Conservation (phyloP, 805 yeast species). For the Candida boleticola region DNA sequence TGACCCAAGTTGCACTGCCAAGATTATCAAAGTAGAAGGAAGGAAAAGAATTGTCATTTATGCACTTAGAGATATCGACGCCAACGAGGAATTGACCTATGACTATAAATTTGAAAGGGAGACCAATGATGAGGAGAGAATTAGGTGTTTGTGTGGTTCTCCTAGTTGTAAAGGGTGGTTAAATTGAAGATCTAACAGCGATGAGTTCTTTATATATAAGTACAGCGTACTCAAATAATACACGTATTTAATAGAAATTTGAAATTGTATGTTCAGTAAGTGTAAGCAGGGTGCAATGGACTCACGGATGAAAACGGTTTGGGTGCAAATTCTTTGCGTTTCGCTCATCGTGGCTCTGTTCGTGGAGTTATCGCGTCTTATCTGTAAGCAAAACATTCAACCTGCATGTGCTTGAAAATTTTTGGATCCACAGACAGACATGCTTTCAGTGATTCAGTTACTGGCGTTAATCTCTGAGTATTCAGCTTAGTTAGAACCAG, state of each 20-base stretch:
- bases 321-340: too few relatives aligned
- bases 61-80: conserved; percentile 82
- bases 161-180: conserved; percentile 90
- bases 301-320: too few relatives aligned
- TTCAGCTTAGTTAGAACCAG: too few relatives aligned
- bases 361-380: neutral
- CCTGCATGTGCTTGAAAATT: conserved; percentile 1
- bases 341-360: too few relatives aligned
- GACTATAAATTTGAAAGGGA: conserved; percentile 95
- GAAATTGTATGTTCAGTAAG: too few relatives aligned
- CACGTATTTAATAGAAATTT: neutral
- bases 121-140: conserved; percentile 80
- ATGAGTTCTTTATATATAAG: conserved; percentile 2
- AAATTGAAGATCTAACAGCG: conserved; percentile 49
- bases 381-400: neutral
- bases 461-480: too few relatives aligned
- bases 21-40: conserved; percentile 92
- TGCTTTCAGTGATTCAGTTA: too few relatives aligned
- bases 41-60: conserved; percentile 91
- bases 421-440: too few relatives aligned
- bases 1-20: conserved; percentile 96
- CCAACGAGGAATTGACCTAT: conserved; percentile 90
- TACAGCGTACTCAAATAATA: neutral
- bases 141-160: conserved; percentile 93
- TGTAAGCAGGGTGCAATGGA: too few relatives aligned